Evolutionary conservation across 163 green algal genomes (phyloP), one percentile per base, ranked within the genome.

Genomic region (Prototheca cutis): DNA sequence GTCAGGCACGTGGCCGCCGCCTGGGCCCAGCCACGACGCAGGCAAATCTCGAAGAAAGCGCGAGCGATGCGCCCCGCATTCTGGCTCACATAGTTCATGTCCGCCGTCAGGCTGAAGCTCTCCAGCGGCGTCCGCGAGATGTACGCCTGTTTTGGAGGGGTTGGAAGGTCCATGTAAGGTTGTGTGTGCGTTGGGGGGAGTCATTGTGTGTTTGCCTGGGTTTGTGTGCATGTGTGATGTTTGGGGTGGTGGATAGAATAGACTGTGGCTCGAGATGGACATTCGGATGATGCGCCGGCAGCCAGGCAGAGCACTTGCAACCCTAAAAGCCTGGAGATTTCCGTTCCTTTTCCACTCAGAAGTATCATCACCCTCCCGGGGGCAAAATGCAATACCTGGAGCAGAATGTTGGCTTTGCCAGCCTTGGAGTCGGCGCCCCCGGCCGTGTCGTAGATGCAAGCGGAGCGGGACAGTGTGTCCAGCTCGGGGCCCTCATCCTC

Each of bases 21-120:
- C 29, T 57, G 72, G 54, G 67, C 80, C 89, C 87, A 98, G 48
- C 87, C 84, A 27, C 81, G 72, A 29, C 81, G 72, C 29, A 95
- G 68, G 61, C 72, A 88, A 52, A 97, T 94, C 76, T 98, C 92
- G 73, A 95, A 96, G n/a, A 96, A 49, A 2, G 90, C 91, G 29
- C 91, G 74, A 29, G 79, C 77, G 40, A 98, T 93, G 32, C 91
- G 81, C 4, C 83, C 82, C 4, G 85, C 80, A 65, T 96, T 97
- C 53, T 80, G 56, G 25, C 67, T 75, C 5, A 96, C 81, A 68
- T 97, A 98, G 71, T 89, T 92, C 54, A 90, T 82, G 75, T 98
- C 92, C 6, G 91, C 87, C 0, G 79, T 89, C 24, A 98, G 72
- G 19, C 73, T 88, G 82, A 98, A 98, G 63, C 64, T 80, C 7